Evolutionary conservation across 371 early-diverging fungal species (phyloP).

Genomic region (Mucor sp.): DNA sequence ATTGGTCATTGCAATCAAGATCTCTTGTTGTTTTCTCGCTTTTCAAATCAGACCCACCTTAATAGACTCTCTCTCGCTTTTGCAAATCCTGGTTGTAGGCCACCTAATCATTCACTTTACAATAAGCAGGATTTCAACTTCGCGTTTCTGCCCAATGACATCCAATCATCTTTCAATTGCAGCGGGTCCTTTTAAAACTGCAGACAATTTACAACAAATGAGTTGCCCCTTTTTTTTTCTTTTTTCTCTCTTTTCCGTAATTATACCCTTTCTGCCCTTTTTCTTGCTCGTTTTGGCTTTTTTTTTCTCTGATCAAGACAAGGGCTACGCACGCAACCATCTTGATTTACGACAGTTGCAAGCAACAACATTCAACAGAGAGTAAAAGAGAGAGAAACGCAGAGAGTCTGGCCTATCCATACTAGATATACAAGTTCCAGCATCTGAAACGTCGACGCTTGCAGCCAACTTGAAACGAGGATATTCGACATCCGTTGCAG

Average conservation of each 20-base stretch:
- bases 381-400: too few relatives aligned
- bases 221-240: background rate
- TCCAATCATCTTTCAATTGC: background rate
- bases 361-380: background rate
- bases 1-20: too few relatives aligned
- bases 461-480: background rate
- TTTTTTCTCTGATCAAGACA: background rate
- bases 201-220: background rate
- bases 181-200: background rate
- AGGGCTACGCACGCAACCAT: background rate
- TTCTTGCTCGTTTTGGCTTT: background rate
- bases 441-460: conserved; percentile 4
- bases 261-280: too few relatives aligned
- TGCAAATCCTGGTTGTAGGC: too few relatives aligned
- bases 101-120: too few relatives aligned
- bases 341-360: background rate
- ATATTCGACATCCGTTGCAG: background rate
- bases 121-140: background rate
- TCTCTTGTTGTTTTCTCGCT: too few relatives aligned
- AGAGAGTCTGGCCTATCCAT: background rate
- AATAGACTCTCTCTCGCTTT: too few relatives aligned
- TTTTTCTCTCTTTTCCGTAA: background rate
- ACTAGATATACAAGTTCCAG: background rate
- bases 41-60: too few relatives aligned
- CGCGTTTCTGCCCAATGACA: background rate